phyloP scores from a whole-genome alignment of 2,329 filamentous ascomycete species.

The Fusarium papillatum region DNA sequence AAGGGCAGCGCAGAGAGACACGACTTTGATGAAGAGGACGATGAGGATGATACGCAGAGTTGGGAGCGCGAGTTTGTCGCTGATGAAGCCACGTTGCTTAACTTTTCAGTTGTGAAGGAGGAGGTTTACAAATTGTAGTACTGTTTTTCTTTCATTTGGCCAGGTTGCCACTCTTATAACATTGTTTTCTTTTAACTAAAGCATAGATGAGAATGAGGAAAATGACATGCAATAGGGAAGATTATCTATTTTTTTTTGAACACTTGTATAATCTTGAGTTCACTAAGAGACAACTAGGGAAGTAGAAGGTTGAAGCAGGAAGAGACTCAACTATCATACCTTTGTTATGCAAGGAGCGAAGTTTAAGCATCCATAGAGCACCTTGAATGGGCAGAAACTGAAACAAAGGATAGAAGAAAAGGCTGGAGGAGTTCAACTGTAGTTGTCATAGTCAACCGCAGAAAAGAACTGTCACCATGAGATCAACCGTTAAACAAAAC shows the following conservation, averaged over 20 bases:
- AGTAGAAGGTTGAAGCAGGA: neutral
- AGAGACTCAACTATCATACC: neutral
- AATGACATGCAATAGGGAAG: neutral
- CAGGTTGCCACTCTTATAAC: neutral
- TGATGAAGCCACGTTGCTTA: slow-evolving; percentile 36
- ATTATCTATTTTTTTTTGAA: neutral
- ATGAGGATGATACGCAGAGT: slow-evolving; percentile 5
- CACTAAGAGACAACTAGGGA: fast-evolving
- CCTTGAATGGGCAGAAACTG: neutral
- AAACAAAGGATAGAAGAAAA: neutral
- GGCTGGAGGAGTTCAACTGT: neutral
- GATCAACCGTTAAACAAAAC: neutral
- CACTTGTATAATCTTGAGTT: neutral
- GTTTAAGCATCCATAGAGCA: neutral
- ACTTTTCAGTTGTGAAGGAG: slow-evolving; percentile 32
- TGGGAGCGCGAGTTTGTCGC: slow-evolving; percentile 35
- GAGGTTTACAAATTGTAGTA: slow-evolving; percentile 18
- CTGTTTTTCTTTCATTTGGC: neutral
- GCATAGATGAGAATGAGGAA: neutral
- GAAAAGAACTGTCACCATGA: neutral
- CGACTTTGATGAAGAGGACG: slow-evolving; percentile 10
- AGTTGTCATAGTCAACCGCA: too few relatives aligned
- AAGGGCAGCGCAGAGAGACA: slow-evolving; percentile 28
- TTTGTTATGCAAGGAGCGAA: neutral
- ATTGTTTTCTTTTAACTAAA: neutral